Evolutionary conservation across 257 asterid genomes (phyloP).

Genomic region (Penstemon davidsonii): DNA sequence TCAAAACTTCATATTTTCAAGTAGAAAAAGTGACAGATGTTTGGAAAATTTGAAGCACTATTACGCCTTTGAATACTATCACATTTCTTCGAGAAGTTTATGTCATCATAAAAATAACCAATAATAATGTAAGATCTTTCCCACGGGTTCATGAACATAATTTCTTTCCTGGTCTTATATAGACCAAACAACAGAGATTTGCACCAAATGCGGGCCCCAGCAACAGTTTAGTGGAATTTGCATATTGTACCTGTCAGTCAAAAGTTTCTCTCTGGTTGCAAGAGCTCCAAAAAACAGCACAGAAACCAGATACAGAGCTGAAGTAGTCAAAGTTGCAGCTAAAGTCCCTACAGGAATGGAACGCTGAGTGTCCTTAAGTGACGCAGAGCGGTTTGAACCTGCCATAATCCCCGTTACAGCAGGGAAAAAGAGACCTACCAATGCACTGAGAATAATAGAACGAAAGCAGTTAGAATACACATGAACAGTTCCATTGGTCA

Average conservation of each 20-base stretch:
- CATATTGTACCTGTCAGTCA: slow-evolving; percentile 80
- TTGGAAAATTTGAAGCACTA: not conserved
- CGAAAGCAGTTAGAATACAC: slow-evolving; percentile 40
- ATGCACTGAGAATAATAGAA: slow-evolving; percentile 69
- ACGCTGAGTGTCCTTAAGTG: slow-evolving; percentile 96
- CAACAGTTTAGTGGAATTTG: slow-evolving; percentile 6
- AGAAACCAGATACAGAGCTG: slow-evolving; percentile 68
- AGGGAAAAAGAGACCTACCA: slow-evolving; percentile 99
- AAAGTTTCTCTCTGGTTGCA: slow-evolving; percentile 93
- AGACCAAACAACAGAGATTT: slow-evolving; percentile 12
- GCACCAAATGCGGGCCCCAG: slow-evolving; percentile 20
- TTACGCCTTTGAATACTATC: slow-evolving; percentile 7
- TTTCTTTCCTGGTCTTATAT: not conserved
- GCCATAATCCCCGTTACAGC: slow-evolving; percentile 99
- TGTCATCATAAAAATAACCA: slow-evolving; percentile 2
- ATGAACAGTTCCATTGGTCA: slow-evolving; percentile 19
- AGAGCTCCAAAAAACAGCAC: slow-evolving; percentile 92
- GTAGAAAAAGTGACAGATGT: not conserved
- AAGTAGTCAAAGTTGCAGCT: slow-evolving; percentile 84
- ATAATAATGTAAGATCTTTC: slow-evolving; percentile 1
- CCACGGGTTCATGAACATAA: not conserved
- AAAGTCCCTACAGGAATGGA: slow-evolving; percentile 95
- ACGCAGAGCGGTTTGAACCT: slow-evolving; percentile 99
- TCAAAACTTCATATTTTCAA: slow-evolving; percentile 19
- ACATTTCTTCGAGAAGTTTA: not conserved